Evolutionary conservation across 805 yeast species (phyloP).

Genomic region (Gaillardinia entomophila): DNA sequence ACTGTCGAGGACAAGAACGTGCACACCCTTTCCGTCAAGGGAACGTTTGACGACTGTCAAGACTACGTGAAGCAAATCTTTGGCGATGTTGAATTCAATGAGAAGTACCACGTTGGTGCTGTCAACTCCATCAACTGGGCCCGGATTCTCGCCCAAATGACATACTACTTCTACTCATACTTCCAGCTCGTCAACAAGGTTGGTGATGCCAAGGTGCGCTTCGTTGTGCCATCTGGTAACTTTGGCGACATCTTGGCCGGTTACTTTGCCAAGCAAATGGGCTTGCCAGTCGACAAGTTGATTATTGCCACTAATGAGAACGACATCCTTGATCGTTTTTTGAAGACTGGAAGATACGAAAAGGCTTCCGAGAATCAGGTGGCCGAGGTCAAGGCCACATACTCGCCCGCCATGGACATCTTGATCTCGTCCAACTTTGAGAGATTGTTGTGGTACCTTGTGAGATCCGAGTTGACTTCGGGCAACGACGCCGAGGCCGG

Average conservation of each 20-base stretch:
- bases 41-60: slow-evolving; percentile 98
- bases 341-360: slow-evolving; percentile 80
- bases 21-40: slow-evolving; percentile 90
- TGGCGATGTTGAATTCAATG: slow-evolving; percentile 84
- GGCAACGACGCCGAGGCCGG: slow-evolving; percentile 66
- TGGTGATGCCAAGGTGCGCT: slow-evolving; percentile 49
- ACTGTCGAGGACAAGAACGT: slow-evolving; percentile 90
- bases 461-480: slow-evolving; percentile 59
- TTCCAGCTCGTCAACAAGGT: slow-evolving; percentile 56
- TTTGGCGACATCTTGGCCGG: slow-evolving; percentile 98
- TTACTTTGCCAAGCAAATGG: slow-evolving; percentile 91
- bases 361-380: slow-evolving; percentile 47
- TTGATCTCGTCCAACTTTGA: slow-evolving; percentile 93
- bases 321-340: slow-evolving; percentile 89
- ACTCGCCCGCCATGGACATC: slow-evolving; percentile 98
- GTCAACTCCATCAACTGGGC: slow-evolving; percentile 99
- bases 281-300: slow-evolving; percentile 80
- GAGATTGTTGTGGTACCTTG: slow-evolving; percentile 91
- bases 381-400: slow-evolving; percentile 72
- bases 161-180: slow-evolving; percentile 91
- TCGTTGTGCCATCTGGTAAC: slow-evolving; percentile 96
- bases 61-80: slow-evolving; percentile 91
- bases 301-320: slow-evolving; percentile 95
- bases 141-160: slow-evolving; percentile 93
- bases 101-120: slow-evolving; percentile 90